Evolutionary conservation across 306 rosid genomes (phyloP), one percentile per base, ranked within the genome.

Genomic region (Lathyrus tuberosus): DNA sequence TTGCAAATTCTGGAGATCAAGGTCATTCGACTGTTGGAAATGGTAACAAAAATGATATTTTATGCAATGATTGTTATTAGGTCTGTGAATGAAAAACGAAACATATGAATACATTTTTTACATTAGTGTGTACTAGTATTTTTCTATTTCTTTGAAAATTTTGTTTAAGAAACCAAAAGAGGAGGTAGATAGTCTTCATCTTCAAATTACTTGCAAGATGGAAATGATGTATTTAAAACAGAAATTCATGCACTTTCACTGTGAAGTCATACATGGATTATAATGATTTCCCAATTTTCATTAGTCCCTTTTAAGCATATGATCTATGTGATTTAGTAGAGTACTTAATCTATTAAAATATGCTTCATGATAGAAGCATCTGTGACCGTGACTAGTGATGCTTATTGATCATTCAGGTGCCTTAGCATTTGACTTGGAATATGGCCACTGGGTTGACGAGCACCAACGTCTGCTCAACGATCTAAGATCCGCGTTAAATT

Each of bases 391-490:
- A 65, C 16, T 6, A 14, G 67, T 49, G 58, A 51, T 72, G 4
- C 18, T 35, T 8, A n/a, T 58, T 80, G 59, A 61, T 16, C 18
- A 40, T 75, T 28, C 62, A 92, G 95, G 95, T 63, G 91, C 89
- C 30, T 74, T 86, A 14, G 86, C 87, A 13, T 92, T 92, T 13
- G 89, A 92, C 67, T 59, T 87, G 56, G 96, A 92, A 7, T 87
- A 92, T 77, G 84, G 84, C 0, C 91, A 84, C 12, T 92, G 96
- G 98, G 84, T 84, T 13, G 92, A 92, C 2, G 98, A 92, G 69
- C 98, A 92, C 62, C 91, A 89, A 33, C 79, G 75, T 13, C 52
- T 89, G 10, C 85, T 86, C 64, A 77, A 68, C 31, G 95, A 89
- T 43, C 81, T 92, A 70, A 81, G 89, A 83, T 69, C 89, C 31